Evolutionary conservation across 2,329 filamentous ascomycete species (phyloP).

Genomic region (Graphilbum ipis-grandicollis): DNA sequence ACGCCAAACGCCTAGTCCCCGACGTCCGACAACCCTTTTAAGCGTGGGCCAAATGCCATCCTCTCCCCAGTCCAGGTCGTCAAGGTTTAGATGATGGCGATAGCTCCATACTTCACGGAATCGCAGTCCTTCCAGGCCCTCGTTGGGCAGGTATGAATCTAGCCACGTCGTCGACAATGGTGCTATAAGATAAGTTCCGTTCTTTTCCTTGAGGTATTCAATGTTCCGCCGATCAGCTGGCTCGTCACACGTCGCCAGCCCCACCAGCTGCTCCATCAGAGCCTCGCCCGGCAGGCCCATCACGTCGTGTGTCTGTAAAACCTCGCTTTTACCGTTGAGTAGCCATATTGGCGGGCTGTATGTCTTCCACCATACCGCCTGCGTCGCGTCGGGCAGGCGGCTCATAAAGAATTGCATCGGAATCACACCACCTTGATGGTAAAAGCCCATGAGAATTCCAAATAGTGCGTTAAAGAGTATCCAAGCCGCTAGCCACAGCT

Average conservation of each 20-base stretch:
- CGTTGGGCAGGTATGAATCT: slow-evolving; percentile 42
- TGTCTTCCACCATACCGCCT: slow-evolving; percentile 73
- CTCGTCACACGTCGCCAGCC: slow-evolving; percentile 45
- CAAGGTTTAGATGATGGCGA: slow-evolving; percentile 52
- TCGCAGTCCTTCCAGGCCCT: slow-evolving; percentile 38
- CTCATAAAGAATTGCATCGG: slow-evolving; percentile 61
- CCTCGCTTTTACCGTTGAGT: slow-evolving; percentile 56
- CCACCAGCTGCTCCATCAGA: slow-evolving; percentile 40
- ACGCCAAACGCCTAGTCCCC: slow-evolving; percentile 45
- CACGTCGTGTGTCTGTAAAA: slow-evolving; percentile 53
- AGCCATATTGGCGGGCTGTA: slow-evolving; percentile 72
- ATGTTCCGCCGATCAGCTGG: slow-evolving; percentile 35
- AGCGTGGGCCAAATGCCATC: slow-evolving; percentile 61
- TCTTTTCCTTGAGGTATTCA: slow-evolving; percentile 41
- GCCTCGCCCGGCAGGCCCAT: slow-evolving; percentile 50
- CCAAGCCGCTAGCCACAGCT: slow-evolving; percentile 45
- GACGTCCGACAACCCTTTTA: slow-evolving; percentile 44
- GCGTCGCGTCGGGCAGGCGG: slow-evolving; percentile 48
- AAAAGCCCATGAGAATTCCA: slow-evolving; percentile 60
- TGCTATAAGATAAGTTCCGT: slow-evolving; percentile 54
- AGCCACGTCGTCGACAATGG: slow-evolving; percentile 56
- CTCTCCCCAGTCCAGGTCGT: slow-evolving; percentile 64
- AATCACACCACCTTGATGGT: slow-evolving; percentile 65
- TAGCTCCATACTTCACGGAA: slow-evolving; percentile 58
- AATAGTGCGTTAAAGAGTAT: slow-evolving; percentile 51